These are phyloP conservation scores for Lepidium africanum DNA, from an alignment of 345 rosid species.

Conservation along the genomic window DNA sequence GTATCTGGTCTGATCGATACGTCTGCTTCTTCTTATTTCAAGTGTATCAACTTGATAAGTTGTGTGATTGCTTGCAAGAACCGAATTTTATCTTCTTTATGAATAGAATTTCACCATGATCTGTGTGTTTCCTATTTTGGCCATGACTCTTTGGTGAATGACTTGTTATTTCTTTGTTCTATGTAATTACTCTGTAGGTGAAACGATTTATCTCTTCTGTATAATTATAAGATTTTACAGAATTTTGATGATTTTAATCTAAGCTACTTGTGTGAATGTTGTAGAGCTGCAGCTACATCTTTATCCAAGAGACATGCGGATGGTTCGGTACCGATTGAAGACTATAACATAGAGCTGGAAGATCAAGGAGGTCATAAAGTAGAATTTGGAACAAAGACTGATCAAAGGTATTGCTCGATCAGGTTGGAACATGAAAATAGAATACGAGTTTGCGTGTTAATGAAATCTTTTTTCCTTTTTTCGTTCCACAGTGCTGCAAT, in stretches of 20 bases:
- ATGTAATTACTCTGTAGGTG: not conserved
- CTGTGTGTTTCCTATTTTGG: not conserved
- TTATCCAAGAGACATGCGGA: slow-evolving; percentile 68
- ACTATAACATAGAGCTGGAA: slow-evolving; percentile 75
- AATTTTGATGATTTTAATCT: not conserved
- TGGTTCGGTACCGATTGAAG: slow-evolving; percentile 66
- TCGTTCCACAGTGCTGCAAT: slow-evolving; percentile 56
- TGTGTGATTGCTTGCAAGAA: not conserved
- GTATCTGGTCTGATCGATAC: too few species aligned
- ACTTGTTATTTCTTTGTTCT: not conserved
- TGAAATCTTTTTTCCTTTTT: not conserved
- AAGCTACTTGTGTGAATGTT: slow-evolving; percentile 4
- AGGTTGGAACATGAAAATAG: not conserved
- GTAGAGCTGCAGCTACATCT: slow-evolving; percentile 77
- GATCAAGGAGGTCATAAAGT: slow-evolving; percentile 73
- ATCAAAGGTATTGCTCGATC: slow-evolving; percentile 44
- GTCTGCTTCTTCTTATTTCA: not conserved
- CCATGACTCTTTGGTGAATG: not conserved
- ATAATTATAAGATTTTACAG: not conserved
- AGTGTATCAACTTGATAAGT: not conserved
- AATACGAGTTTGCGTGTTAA: not conserved
- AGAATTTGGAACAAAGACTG: slow-evolving; percentile 71
- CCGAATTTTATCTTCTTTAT: not conserved
- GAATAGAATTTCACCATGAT: not conserved
- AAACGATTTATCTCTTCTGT: not conserved